Base-by-base conservation (phyloP, 1,139 yeast species). In the Suhomyces wounanorum region DNA sequence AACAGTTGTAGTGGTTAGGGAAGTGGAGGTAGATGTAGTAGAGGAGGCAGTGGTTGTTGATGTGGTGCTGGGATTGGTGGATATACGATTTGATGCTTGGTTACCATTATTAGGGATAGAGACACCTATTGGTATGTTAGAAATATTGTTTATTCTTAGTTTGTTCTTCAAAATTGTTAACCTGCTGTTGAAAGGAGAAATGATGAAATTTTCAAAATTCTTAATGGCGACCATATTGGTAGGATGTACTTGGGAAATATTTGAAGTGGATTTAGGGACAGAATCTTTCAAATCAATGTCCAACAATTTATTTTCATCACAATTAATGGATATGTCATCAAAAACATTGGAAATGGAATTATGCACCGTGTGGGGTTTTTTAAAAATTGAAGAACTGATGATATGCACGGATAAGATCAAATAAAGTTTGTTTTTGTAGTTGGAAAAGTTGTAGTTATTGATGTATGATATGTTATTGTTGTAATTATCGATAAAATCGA, bases 161-260 rank as follows among this genome's bases (percentile, higher is more conserved):
- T 50, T 51, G 43, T 51, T 53, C 30, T 50, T 53, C 16, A 55
- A 35, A 16, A 46, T 49, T 7, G 57, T 52, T 30, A 55, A 47
- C 37, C 64, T 66, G 48, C 71, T 70, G 48, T 67, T 69, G 59
- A 72, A 76, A 25, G 74, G 74, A 48, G 66, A 71, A 52, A 70
- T 66, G 53, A 83, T 78, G 54, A 79, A 82, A 51, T 72, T 79
- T 59, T 82, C 84, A 58, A 83, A 83, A 59, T 83, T 83, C 52
- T 78, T 80, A 4, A 79, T 74, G 6, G 82, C 82, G 10, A 81
- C 77, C 16, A 79, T 67, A 31, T 66, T 64, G 8, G 73, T 54
- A 8, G 50, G 49, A 18, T 51, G 42, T 8, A 41, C 28, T 14
- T 49, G 2, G 69, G 68, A 18, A 69, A 64, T 13, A 65, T 33